Evolutionary conservation across 768 basidiomycete species (phyloP).

Genomic region (Mycena venus): DNA sequence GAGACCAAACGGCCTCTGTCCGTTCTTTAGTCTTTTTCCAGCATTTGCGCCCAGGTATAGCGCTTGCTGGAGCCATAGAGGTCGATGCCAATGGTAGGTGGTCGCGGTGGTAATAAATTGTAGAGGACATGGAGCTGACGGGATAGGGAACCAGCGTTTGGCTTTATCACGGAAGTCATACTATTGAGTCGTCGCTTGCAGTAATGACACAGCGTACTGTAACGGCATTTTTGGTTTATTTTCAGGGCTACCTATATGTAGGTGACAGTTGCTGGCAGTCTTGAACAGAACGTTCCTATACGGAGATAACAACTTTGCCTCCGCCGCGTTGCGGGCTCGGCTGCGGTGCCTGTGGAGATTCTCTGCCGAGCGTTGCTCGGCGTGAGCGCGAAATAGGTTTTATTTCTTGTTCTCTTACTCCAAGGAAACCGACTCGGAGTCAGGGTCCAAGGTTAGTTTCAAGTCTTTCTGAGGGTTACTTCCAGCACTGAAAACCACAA

Average conservation of each 20-base stretch:
- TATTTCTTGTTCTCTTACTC: too few relatives aligned
- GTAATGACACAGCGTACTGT: background rate
- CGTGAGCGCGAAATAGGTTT: too few relatives aligned
- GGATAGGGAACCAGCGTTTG: background rate
- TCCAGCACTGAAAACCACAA: too few relatives aligned
- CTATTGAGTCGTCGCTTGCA: constrained; percentile 19
- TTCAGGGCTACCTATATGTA: too few relatives aligned
- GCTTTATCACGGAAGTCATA: background rate
- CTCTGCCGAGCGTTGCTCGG: too few relatives aligned
- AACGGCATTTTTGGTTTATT: constrained; percentile 10
- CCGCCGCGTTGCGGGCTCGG: too few relatives aligned
- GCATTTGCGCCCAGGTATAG: constrained; percentile 63
- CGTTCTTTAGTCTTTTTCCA: constrained; percentile 69
- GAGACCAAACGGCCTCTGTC: constrained; percentile 74
- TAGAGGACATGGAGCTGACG: constrained; percentile 7
- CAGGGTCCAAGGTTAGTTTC: too few relatives aligned
- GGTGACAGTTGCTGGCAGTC: background rate
- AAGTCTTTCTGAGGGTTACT: too few relatives aligned
- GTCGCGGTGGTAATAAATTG: background rate
- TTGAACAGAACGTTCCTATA: constrained; percentile 1
- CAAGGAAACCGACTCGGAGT: too few relatives aligned
- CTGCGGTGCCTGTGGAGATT: background rate
- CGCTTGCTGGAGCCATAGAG: too few relatives aligned
- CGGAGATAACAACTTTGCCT: background rate
- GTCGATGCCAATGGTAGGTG: background rate